A percentile compares a stretch with the other conserved stretches of the same genome.
Evolutionary conservation across 345 rosid species (phyloP).

Genomic region (Carallia brachiata): DNA sequence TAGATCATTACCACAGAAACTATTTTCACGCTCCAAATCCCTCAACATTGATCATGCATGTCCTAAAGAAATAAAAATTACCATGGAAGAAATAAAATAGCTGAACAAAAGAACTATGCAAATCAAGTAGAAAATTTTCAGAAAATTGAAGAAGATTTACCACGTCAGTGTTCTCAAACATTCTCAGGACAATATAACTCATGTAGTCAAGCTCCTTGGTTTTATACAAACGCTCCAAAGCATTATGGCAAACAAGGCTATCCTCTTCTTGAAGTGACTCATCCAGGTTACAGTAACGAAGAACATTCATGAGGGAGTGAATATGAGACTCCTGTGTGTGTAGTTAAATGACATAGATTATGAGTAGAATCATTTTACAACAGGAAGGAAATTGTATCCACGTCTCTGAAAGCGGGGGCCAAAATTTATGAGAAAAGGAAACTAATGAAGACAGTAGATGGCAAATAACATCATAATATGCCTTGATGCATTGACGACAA

Average conservation of each 20-base stretch:
- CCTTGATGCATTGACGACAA: too few species aligned
- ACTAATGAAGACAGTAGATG: too few species aligned
- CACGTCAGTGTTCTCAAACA: conserved; percentile 95
- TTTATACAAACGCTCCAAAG: conserved; percentile 72
- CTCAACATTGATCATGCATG: neutral
- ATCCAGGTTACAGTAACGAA: conserved; percentile 94
- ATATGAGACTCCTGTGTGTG: conserved; percentile 90
- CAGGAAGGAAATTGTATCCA: too few species aligned
- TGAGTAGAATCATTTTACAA: neutral
- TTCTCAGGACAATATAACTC: conserved; percentile 90
- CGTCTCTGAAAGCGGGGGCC: too few species aligned
- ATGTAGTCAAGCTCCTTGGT: conserved; percentile 99
- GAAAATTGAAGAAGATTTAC: neutral
- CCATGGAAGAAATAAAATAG: neutral
- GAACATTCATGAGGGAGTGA: conserved; percentile 92
- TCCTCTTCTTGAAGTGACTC: conserved; percentile 96
- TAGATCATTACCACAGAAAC: neutral
- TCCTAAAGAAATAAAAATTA: neutral
- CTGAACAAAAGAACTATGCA: neutral
- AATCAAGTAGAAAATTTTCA: neutral
- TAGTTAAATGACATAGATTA: conserved; percentile 4
- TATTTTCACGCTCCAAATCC: neutral
- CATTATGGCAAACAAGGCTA: conserved; percentile 70
- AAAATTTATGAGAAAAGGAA: too few species aligned
- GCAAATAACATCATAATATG: too few species aligned